Percentiles rank a stretch among this genome's conserved stretches.
phyloP scores from a whole-genome alignment of 768 basidiomycete genomes.

The Asterophora lycoperdoides region DNA sequence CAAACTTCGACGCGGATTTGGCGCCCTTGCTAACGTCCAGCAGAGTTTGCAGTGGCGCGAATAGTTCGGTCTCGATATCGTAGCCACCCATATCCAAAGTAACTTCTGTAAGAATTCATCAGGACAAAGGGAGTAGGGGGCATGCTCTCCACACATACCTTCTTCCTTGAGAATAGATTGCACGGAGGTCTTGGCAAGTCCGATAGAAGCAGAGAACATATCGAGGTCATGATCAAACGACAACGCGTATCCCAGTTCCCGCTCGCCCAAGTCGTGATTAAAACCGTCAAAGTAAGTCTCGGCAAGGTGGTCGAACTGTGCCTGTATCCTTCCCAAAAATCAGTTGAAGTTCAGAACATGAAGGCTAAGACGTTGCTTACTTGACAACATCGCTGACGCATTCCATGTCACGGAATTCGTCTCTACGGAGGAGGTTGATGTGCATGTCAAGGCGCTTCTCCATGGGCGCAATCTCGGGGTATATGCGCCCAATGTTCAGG shows the following conservation, averaged over 20 bases:
- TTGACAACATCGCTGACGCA: constrained; percentile 87
- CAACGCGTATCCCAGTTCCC: constrained; percentile 77
- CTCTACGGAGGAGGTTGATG: constrained; percentile 74
- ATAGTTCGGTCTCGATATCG: constrained; percentile 70
- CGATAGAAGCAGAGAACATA: constrained; percentile 88
- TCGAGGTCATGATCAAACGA: constrained; percentile 91
- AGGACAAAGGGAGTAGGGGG: background rate
- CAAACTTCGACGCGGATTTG: constrained; percentile 75
- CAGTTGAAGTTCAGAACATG: constrained; percentile 2
- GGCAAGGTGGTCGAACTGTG: constrained; percentile 89
- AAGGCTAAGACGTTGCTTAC: constrained; percentile 41
- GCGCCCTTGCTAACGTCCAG: constrained; percentile 79
- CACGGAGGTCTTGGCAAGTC: constrained; percentile 84
- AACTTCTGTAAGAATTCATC: constrained; percentile 48
- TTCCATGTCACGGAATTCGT: constrained; percentile 92
- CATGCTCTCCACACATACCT: constrained; percentile 38
- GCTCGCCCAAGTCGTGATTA: constrained; percentile 86
- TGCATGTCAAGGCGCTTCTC: constrained; percentile 94
- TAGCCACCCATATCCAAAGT: constrained; percentile 69
- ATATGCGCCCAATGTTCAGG: constrained; percentile 78
- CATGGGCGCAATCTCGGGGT: constrained; percentile 78
- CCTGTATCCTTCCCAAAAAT: constrained; percentile 63
- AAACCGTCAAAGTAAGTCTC: constrained; percentile 81
- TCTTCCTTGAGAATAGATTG: constrained; percentile 70
- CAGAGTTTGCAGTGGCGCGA: constrained; percentile 77